Percentiles rank a stretch among this genome's conserved stretches.
Evolutionary conservation across 2,329 filamentous ascomycete genomes (phyloP).

Genomic region (Aspergillus sp.): DNA sequence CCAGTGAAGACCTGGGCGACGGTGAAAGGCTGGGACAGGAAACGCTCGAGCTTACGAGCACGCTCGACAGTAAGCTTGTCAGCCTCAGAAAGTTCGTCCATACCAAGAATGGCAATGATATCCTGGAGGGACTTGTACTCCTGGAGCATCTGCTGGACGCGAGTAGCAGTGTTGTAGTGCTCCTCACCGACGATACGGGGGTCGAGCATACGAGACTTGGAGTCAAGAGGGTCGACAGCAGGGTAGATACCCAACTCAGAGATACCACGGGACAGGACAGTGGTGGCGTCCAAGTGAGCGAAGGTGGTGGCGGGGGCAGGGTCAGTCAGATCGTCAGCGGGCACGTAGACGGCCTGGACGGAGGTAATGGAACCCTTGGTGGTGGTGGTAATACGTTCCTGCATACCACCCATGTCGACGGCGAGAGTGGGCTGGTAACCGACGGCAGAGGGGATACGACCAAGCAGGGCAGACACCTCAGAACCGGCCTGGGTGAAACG

Average conservation of each 20-base stretch:
- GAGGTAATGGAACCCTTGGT: constrained; percentile 99
- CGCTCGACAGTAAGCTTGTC: constrained; percentile 99
- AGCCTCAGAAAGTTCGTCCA: constrained; percentile 98
- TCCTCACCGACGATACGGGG: constrained; percentile 97
- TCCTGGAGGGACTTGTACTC: constrained; percentile 99
- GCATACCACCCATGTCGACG: constrained; percentile 99
- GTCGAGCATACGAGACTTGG: constrained; percentile 99
- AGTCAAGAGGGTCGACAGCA: constrained; percentile 98
- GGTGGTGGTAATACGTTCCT: constrained; percentile 99
- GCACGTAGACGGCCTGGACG: constrained; percentile 99
- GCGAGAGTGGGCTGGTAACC: constrained; percentile 99
- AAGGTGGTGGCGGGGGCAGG: constrained; percentile 99
- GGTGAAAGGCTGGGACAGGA: constrained; percentile 99
- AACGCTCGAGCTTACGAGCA: constrained; percentile 99
- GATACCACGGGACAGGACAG: constrained; percentile 99
- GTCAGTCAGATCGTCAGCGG: constrained; percentile 99
- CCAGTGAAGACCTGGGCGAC: constrained; percentile 72
- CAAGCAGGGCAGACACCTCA: constrained; percentile 98
- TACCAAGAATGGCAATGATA: constrained; percentile 99
- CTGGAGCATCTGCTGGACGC: constrained; percentile 98
- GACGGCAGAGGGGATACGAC: constrained; percentile 99
- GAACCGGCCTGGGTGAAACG: constrained; percentile 99
- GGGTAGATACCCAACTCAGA: constrained; percentile 99
- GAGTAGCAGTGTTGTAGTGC: constrained; percentile 92
- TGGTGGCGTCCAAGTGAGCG: constrained; percentile 99